Percentiles rank a stretch among this genome's conserved stretches.
Conservation (phyloP, 2,329 filamentous ascomycete genomes). For the Ascochyta pisi region DNA sequence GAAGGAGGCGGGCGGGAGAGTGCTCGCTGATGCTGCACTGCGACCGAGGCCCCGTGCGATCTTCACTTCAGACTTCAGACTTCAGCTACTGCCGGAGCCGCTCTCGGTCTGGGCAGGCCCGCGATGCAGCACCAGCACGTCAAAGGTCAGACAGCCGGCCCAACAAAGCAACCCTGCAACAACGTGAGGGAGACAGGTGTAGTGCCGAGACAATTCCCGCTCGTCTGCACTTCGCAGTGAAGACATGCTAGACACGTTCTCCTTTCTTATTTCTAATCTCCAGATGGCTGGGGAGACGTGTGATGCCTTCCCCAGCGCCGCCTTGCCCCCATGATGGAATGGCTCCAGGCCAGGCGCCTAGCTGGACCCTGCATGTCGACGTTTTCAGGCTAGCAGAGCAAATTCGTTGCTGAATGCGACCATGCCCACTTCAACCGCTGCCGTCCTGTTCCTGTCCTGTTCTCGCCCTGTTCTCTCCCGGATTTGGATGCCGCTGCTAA, state of each 20-base stretch:
- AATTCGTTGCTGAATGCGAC: constrained; percentile 6
- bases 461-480: constrained; percentile 4
- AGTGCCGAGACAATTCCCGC: constrained; percentile 1
- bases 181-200: background rate
- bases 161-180: constrained; percentile 13
- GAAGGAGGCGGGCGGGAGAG: constrained; percentile 4
- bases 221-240: background rate
- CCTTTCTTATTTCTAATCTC: background rate
- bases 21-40: constrained; percentile 21
- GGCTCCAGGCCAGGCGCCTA: constrained; percentile 2
- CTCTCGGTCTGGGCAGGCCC: constrained; percentile 12
- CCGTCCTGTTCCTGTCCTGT: background rate
- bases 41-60: constrained; percentile 20
- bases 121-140: background rate
- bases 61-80: constrained; percentile 1
- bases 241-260: background rate
- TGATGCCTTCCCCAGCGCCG: background rate
- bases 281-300: background rate
- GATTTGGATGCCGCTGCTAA: constrained; percentile 5
- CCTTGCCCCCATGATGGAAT: constrained; percentile 4
- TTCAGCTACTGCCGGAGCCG: constrained; percentile 21
- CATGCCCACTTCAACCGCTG: constrained; percentile 1
- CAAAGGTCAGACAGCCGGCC: background rate
- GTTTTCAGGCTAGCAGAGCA: constrained; percentile 3
- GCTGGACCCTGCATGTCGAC: constrained; percentile 14